Conservation (phyloP, 768 basidiomycete species). For the Russula virescens region DNA sequence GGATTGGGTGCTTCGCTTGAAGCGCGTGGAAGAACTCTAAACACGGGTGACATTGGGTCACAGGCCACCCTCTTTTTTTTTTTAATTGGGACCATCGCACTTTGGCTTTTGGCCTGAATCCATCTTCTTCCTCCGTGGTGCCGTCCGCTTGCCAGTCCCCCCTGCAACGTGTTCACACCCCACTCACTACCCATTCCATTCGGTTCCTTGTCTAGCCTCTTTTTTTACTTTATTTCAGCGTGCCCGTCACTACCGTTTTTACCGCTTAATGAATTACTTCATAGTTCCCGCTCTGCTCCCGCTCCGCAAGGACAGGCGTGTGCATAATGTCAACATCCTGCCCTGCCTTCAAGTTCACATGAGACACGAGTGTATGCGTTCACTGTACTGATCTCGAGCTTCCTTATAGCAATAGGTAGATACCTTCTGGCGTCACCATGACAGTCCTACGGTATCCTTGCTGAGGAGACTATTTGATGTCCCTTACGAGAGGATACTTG, state of each 20-base stretch:
- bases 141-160: neutral
- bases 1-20: constrained; percentile 17
- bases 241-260: neutral
- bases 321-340: neutral
- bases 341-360: neutral
- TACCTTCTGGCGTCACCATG: too few relatives aligned
- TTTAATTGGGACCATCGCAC: too few relatives aligned
- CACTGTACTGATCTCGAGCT: neutral
- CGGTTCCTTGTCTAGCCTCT: neutral
- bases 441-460: too few relatives aligned
- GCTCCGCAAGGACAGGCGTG: neutral
- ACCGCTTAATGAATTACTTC: constrained; percentile 13
- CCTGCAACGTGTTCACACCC: neutral
- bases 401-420: too few relatives aligned
- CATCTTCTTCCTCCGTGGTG: neutral
- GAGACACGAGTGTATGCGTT: neutral
- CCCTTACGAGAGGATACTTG: too few relatives aligned
- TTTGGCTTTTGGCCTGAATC: too few relatives aligned
- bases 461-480: too few relatives aligned
- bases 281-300: constrained; percentile 20
- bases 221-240: neutral
- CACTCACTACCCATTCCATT: neutral
- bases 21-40: constrained; percentile 18
- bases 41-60: constrained; percentile 12
- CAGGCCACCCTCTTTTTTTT: constrained; percentile 5